Percentiles rank a stretch among this genome's conserved stretches.
These are phyloP conservation scores for Arthrobotrys sphaeroides DNA, from an alignment of 2,329 filamentous ascomycete species.

Conservation along the genomic window DNA sequence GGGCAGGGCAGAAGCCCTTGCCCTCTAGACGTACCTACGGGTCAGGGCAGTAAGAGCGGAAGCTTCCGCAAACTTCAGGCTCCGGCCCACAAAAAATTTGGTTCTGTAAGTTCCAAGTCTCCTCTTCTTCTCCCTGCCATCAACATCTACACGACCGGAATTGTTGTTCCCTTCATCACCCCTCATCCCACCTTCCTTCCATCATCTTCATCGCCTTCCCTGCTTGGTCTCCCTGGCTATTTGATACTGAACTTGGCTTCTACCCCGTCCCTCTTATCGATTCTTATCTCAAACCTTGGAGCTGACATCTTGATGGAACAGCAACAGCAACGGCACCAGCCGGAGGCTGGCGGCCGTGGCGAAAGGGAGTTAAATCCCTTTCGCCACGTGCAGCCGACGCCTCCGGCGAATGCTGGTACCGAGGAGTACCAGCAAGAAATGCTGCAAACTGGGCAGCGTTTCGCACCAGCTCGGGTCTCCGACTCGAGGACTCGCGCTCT, in stretches of 20 bases:
- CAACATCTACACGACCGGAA: background rate
- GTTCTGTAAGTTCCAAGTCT: background rate
- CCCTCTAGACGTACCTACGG: background rate
- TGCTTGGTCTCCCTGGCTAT: background rate
- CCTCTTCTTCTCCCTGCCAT: background rate
- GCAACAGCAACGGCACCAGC: background rate
- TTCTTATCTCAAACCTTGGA: background rate
- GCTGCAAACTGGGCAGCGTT: constrained; percentile 5
- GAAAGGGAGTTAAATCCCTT: constrained; percentile 22
- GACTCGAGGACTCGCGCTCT: constrained; percentile 27
- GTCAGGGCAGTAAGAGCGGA: background rate
- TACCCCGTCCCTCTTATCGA: background rate
- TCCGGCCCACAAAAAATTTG: background rate
- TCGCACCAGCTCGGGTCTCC: constrained; percentile 22
- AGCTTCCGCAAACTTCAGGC: constrained; percentile 3
- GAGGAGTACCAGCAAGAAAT: constrained; percentile 24
- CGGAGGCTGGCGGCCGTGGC: background rate
- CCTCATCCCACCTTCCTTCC: background rate
- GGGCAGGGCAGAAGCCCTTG: background rate
- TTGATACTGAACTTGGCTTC: background rate
- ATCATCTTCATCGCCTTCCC: background rate
- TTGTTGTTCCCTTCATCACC: background rate
- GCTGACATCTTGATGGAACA: background rate
- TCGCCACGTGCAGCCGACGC: constrained; percentile 26
- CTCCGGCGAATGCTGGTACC: constrained; percentile 21